Conservation (phyloP, 441 rosid genomes). For the Adansonia grandidieri region DNA sequence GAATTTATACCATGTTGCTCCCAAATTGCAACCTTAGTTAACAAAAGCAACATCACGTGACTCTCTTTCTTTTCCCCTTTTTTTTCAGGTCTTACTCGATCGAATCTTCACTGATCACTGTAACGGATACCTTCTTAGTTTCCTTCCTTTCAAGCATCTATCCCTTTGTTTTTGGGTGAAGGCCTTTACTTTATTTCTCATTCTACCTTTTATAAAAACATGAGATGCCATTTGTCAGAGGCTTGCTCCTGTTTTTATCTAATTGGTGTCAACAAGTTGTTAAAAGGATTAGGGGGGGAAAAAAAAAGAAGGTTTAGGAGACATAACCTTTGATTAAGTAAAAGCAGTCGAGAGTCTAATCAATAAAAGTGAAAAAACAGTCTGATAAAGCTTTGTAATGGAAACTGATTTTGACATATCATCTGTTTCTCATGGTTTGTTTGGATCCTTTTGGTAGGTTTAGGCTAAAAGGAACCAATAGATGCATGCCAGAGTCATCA, state of each 20-base stretch:
- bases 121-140: not conserved
- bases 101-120: not conserved
- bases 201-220: not conserved
- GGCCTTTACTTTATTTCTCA: not conserved
- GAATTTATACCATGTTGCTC: too few relatives aligned
- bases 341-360: constrained; percentile 13
- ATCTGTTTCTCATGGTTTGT: not conserved
- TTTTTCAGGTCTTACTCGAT: too few relatives aligned
- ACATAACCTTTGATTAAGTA: not conserved
- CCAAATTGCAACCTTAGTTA: too few relatives aligned
- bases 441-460: constrained; percentile 17
- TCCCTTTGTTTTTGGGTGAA: not conserved
- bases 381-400: not conserved
- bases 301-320: not conserved
- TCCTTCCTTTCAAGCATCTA: constrained; percentile 5
- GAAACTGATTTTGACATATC: too few relatives aligned
- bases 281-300: too few relatives aligned
- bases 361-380: not conserved
- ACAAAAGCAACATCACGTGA: not conserved
- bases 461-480: constrained; percentile 16
- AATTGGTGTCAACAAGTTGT: constrained; percentile 24
- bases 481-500: not conserved
- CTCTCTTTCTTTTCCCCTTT: not conserved
- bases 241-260: not conserved
- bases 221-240: constrained; percentile 26